Evolutionary conservation across 2,329 filamentous ascomycete genomes (phyloP).

Genomic region (Blumeria hordei): DNA sequence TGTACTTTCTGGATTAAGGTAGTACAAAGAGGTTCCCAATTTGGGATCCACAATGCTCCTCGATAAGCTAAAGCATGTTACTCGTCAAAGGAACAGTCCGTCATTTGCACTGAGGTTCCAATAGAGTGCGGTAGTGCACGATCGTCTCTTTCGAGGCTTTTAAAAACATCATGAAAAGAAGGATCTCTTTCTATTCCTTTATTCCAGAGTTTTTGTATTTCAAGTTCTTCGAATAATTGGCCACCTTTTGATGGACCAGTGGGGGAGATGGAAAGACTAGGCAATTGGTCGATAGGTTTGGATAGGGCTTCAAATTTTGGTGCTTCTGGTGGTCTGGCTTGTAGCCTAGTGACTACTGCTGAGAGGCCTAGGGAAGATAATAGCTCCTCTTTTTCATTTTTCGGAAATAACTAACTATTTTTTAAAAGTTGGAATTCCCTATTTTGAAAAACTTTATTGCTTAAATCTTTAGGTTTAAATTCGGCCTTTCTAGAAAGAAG

Average conservation of each 20-base stretch:
- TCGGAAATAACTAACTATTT: not conserved
- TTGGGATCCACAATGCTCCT: not conserved
- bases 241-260: not conserved
- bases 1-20: too few species aligned
- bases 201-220: not conserved
- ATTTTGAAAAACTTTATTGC: not conserved
- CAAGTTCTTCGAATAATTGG: not conserved
- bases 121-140: not conserved
- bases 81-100: not conserved
- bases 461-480: not conserved
- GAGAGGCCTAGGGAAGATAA: too few species aligned
- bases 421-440: conserved; percentile 1
- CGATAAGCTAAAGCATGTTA: not conserved
- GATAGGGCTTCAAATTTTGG: too few species aligned
- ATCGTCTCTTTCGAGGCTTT: not conserved
- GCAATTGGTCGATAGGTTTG: not conserved
- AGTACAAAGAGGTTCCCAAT: too few species aligned
- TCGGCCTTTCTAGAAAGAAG: not conserved
- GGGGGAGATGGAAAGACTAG: not conserved
- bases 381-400: too few species aligned
- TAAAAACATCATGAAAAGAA: not conserved
- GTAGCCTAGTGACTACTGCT: too few species aligned
- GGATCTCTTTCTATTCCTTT: not conserved
- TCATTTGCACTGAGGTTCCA: not conserved
- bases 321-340: too few species aligned